A percentile compares a stretch with the other conserved stretches of the same genome.
Conservation (phyloP, 495 filamentous ascomycete genomes). For the Penicillium manginii region DNA sequence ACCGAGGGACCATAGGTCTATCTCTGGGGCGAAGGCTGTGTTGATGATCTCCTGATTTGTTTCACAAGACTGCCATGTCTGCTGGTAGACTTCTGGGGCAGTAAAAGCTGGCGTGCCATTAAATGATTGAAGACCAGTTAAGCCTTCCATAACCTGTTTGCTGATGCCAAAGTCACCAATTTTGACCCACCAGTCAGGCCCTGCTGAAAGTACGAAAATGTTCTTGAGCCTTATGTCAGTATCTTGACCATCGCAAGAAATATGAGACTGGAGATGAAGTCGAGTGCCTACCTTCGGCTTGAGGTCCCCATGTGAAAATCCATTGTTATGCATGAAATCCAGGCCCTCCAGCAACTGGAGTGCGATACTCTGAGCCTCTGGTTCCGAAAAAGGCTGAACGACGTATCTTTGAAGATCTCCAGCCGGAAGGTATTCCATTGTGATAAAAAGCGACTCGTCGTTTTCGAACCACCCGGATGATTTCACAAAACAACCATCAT, state of each 20-base stretch:
- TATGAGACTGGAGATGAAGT: not conserved
- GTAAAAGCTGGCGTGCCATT: constrained; percentile 38
- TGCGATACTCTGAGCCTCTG: constrained; percentile 21
- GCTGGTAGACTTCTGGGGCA: constrained; percentile 41
- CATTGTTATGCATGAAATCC: constrained; percentile 30
- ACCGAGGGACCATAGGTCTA: constrained; percentile 19
- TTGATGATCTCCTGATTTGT: not conserved
- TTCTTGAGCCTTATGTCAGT: constrained; percentile 27
- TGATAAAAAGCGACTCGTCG: constrained; percentile 31
- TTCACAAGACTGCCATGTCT: not conserved
- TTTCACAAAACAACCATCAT: constrained; percentile 32
- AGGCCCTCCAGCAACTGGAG: constrained; percentile 27
- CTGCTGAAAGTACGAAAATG: constrained; percentile 31
- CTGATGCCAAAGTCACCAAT: constrained; percentile 57
- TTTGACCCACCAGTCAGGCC: constrained; percentile 46
- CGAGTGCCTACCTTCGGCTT: constrained; percentile 23
- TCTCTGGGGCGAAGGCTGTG: not conserved
- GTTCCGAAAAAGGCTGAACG: constrained; percentile 13
- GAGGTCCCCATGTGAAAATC: constrained; percentile 32
- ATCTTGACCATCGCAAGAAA: not conserved
- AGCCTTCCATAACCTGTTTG: constrained; percentile 36
- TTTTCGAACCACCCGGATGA: constrained; percentile 41
- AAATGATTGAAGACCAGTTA: constrained; percentile 25
- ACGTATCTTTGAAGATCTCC: constrained; percentile 22
- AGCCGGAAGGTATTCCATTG: constrained; percentile 36